Conservation (phyloP, 441 rosid genomes). For the Pelargonium australe region DNA sequence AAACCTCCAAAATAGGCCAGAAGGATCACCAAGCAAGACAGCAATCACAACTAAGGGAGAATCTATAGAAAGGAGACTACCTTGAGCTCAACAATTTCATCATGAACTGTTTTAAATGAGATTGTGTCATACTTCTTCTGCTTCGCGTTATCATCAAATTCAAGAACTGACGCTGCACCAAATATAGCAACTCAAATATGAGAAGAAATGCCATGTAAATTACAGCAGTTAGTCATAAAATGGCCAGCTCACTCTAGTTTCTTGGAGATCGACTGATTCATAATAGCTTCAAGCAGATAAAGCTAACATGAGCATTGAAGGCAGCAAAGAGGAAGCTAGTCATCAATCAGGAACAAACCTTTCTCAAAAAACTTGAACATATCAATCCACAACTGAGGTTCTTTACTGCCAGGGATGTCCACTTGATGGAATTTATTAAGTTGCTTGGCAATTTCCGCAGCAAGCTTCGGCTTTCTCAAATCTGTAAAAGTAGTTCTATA, state of each 20-base stretch:
- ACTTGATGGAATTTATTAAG: conserved; percentile 73
- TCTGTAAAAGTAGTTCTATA: conserved; percentile 34
- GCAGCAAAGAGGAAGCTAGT: neutral
- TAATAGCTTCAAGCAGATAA: conserved; percentile 1
- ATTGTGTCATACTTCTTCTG: conserved; percentile 57
- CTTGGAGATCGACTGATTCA: conserved; percentile 1
- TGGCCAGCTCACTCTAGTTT: conserved; percentile 3
- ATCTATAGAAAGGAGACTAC: conserved; percentile 30
- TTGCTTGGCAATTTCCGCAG: conserved; percentile 79
- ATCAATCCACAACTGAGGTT: conserved; percentile 89
- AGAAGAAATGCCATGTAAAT: conserved; percentile 12
- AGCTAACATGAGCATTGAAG: neutral
- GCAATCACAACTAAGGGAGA: conserved; percentile 12
- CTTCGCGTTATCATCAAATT: conserved; percentile 65
- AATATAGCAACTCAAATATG: conserved; percentile 17
- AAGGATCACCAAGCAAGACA: conserved; percentile 4
- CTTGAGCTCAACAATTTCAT: conserved; percentile 69
- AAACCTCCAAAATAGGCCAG: neutral
- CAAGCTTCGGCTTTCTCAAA: conserved; percentile 69
- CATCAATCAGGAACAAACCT: conserved; percentile 37
- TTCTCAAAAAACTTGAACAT: conserved; percentile 75
- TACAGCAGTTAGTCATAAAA: neutral
- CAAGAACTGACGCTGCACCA: conserved; percentile 63
- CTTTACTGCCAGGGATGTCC: conserved; percentile 82
- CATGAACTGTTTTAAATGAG: conserved; percentile 57